A percentile compares a stretch with the other conserved stretches of the same genome.
These are phyloP conservation scores for Venturia carpophila DNA, from an alignment of 2,329 filamentous ascomycete species.

Conservation along the genomic window DNA sequence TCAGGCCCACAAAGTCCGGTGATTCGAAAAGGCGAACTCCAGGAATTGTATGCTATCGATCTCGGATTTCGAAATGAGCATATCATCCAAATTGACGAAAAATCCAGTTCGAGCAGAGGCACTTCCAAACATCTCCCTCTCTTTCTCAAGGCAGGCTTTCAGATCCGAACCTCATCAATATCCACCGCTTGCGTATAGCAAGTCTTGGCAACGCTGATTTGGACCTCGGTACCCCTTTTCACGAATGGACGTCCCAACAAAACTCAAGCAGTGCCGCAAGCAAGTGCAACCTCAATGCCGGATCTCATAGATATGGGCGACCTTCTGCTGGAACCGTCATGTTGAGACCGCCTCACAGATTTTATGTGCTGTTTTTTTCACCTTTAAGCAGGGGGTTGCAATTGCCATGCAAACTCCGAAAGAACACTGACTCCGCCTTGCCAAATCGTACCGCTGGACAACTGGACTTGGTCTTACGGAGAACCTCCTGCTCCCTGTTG, in stretches of 20 bases:
- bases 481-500: not conserved
- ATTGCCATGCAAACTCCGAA: not conserved
- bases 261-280: not conserved
- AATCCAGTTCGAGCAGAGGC: too few species aligned
- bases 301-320: not conserved
- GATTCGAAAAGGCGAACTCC: too few species aligned
- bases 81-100: too few species aligned
- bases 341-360: not conserved
- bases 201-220: not conserved
- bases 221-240: conserved; percentile 1
- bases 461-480: not conserved
- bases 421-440: not conserved
- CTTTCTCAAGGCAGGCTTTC: not conserved
- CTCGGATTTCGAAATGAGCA: too few species aligned
- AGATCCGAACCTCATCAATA: not conserved
- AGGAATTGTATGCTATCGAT: too few species aligned
- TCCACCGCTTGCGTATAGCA: not conserved
- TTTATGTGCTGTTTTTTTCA: not conserved
- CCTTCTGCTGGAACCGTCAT: not conserved
- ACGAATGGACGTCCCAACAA: not conserved
- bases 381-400: not conserved
- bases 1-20: too few species aligned
- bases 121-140: not conserved
- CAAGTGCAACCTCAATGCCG: not conserved
- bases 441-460: not conserved